Base-by-base conservation (phyloP, 108 stramenopile genomes). In the Cyclotella choctawhatcheeana region DNA sequence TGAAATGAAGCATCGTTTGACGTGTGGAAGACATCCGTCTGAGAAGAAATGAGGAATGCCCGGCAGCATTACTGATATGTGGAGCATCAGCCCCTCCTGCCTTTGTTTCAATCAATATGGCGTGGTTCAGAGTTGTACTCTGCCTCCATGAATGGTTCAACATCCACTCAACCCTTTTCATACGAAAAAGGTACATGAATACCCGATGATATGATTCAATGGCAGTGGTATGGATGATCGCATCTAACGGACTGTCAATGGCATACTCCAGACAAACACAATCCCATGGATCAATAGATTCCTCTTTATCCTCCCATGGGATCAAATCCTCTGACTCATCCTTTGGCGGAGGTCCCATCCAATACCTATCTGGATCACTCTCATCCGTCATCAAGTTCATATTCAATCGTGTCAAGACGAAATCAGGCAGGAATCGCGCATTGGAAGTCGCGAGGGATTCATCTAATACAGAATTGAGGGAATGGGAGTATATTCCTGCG, bases 1-100 rank as follows among this genome's bases (percentile, higher is more conserved):
- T 82, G 61, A 99, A 94, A 79, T 97, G 97, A 59, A 93, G 77
- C 98, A 99, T 98, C 35, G 94, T 85, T 31, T 96, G 95, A 2
- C 98, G 90, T 21, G 89, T 84, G 40, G 98, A 88, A 44, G 92
- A 87, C 71, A 96, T 93, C 6, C 92, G 80, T 58, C 97, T 92
- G n/a, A 99, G 69, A 17, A 97, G 72, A 53, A 75, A 68, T 0
- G 79, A 79, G 27, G 94, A 81, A 40, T 88, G 85, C 26, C 64
- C 86, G 14, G 70, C 59, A 64, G 77, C 84, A 18, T 58, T 67
- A 24, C 68, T 43, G 32, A 92, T 68, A 33, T 81, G 83, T 21
- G 64, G 69, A 13, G 76, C 69, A 60, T 76, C 81, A 14, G 62
- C 75, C n/a, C 74, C 75, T 45, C 82, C 79, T 20, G 77, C 80